phyloP scores from a whole-genome alignment of 495 filamentous ascomycete genomes.

The Sabuloglossum arenarium region DNA sequence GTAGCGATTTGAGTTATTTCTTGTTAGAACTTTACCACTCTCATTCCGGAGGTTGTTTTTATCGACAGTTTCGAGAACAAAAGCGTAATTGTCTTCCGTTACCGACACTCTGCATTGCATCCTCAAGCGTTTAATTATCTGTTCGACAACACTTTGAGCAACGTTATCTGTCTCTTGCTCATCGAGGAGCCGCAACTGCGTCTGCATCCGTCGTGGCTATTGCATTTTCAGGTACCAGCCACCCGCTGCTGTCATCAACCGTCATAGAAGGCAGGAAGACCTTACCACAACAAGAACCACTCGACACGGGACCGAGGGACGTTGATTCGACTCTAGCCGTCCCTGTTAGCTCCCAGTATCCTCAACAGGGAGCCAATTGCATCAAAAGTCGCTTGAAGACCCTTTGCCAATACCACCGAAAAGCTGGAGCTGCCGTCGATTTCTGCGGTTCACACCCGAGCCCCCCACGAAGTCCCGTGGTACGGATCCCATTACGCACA shows the following conservation, averaged over 20 bases:
- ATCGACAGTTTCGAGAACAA: not conserved
- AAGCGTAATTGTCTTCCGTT: conserved; percentile 1
- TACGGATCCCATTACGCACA: conserved; percentile 52
- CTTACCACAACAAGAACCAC: not conserved
- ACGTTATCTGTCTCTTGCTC: not conserved
- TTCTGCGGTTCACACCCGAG: conserved; percentile 78
- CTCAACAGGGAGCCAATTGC: not conserved
- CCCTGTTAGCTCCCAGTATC: not conserved
- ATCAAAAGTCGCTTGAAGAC: conserved; percentile 9
- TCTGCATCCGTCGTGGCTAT: not conserved
- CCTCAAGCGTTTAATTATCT: not conserved
- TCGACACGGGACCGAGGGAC: not conserved
- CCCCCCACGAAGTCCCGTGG: conserved; percentile 52
- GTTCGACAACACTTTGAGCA: not conserved
- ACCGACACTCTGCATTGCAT: not conserved
- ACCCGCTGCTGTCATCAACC: not conserved
- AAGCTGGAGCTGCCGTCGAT: conserved; percentile 98
- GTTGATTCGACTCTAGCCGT: not conserved
- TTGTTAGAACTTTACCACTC: conserved; percentile 2
- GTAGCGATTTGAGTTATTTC: conserved; percentile 1
- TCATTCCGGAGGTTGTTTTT: conserved; percentile 3
- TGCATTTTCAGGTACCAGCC: not conserved
- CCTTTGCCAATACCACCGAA: conserved; percentile 43
- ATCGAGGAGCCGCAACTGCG: not conserved
- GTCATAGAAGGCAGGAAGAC: not conserved